Evolutionary conservation across 805 yeast species (phyloP).

Genomic region (Hanseniaspora occidentalis): DNA sequence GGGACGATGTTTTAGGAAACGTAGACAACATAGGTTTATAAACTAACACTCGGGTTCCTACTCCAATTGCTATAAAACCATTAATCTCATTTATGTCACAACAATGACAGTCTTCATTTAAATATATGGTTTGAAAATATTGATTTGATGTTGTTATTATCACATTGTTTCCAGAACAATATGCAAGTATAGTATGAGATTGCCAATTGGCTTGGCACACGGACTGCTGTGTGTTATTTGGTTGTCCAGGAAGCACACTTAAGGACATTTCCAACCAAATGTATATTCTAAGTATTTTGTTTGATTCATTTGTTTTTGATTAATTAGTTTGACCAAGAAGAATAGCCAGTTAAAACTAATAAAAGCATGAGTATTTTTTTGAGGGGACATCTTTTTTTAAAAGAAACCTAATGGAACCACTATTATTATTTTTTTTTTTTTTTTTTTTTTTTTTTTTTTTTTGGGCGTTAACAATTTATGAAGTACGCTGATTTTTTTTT

Average conservation of each 20-base stretch:
- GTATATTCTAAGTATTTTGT: no score
- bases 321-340: no score
- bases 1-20: slow-evolving; percentile 26
- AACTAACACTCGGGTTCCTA: slow-evolving; percentile 31
- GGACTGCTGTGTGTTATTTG: slow-evolving; percentile 44
- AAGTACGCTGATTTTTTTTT: no score
- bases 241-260: slow-evolving; percentile 77
- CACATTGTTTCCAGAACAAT: slow-evolving; percentile 82
- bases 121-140: slow-evolving; percentile 64
- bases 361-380: no score
- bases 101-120: slow-evolving; percentile 51
- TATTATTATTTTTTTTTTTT: no score
- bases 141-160: slow-evolving; percentile 45
- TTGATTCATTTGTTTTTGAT: not conserved
- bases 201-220: slow-evolving; percentile 56
- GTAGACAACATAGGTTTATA: slow-evolving; percentile 39
- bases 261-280: slow-evolving; percentile 51
- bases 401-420: no score
- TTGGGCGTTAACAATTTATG: no score
- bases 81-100: slow-evolving; percentile 49
- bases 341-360: no score
- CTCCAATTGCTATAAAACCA: slow-evolving; percentile 51
- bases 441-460: no score
- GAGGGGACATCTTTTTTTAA: no score
- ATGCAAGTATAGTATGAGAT: slow-evolving; percentile 47